Conservation (phyloP, 306 rosid genomes). For the Adenanthera pavonina region DNA sequence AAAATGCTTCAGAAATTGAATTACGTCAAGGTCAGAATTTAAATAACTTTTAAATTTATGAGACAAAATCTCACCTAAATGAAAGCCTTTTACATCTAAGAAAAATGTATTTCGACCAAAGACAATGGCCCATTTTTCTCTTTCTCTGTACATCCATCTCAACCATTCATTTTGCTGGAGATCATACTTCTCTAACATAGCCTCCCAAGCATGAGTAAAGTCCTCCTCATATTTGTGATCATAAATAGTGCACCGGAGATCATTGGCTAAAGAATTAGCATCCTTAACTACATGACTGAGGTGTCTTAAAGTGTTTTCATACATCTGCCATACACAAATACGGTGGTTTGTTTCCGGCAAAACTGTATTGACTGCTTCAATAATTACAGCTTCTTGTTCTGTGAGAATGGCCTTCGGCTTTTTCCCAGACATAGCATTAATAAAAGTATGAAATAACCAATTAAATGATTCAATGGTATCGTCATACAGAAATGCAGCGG, state of each 20-base stretch:
- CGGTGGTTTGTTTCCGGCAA: slow-evolving; percentile 55
- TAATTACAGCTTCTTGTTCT: slow-evolving; percentile 64
- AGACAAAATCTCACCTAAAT: slow-evolving; percentile 63
- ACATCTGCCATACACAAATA: slow-evolving; percentile 68
- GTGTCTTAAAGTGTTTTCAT: slow-evolving; percentile 61
- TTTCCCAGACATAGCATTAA: slow-evolving; percentile 60
- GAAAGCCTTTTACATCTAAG: slow-evolving; percentile 56
- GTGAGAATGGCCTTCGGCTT: slow-evolving; percentile 66
- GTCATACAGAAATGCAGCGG: slow-evolving; percentile 62
- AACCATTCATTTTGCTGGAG: slow-evolving; percentile 71
- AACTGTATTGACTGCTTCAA: slow-evolving; percentile 59
- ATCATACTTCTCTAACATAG: slow-evolving; percentile 57
- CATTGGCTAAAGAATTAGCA: slow-evolving; percentile 54
- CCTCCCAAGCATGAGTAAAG: slow-evolving; percentile 59
- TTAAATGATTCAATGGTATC: slow-evolving; percentile 59
- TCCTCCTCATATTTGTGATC: slow-evolving; percentile 59
- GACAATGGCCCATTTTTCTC: slow-evolving; percentile 68
- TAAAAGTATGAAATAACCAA: slow-evolving; percentile 61
- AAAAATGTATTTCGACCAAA: slow-evolving; percentile 60
- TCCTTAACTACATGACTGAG: slow-evolving; percentile 54
- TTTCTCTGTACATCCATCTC: slow-evolving; percentile 73
- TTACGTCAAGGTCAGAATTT: slow-evolving; percentile 50
- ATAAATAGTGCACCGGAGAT: slow-evolving; percentile 61
- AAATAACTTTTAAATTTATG: slow-evolving; percentile 47
- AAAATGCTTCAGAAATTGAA: slow-evolving; percentile 61